Evolutionary conservation across 129 eudicot species (phyloP).

Genomic region (Helianthus annuus): HanXRQr2.0-SUNRISE NC_035439.2:117625945-117626444

Average conservation of each 20-base stretch:
- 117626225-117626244: slow-evolving; percentile 51
- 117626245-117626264: not conserved
- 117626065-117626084: slow-evolving; percentile 10
- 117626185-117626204: slow-evolving; percentile 33
- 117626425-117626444: slow-evolving; percentile 1
- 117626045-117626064: too few species aligned
- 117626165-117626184: slow-evolving; percentile 29
- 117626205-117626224: slow-evolving; percentile 59
- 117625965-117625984: too few species aligned
- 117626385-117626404: not conserved
- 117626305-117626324: slow-evolving; percentile 13
- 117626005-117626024: too few species aligned
- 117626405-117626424: slow-evolving; percentile 10
- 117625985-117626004: too few species aligned
- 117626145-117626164: slow-evolving; percentile 4
- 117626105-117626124: slow-evolving; percentile 8
- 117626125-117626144: slow-evolving; percentile 28
- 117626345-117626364: not conserved
- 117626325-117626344: slow-evolving; percentile 43
- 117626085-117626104: slow-evolving; percentile 5
- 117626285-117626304: not conserved
- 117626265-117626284: not conserved
- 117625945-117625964: too few species aligned
- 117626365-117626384: not conserved
- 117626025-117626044: too few species aligned